These are phyloP conservation scores for Pseudotsuga menziesii DNA, from an alignment of 75 land plant species.

Conservation along the genomic window DNA sequence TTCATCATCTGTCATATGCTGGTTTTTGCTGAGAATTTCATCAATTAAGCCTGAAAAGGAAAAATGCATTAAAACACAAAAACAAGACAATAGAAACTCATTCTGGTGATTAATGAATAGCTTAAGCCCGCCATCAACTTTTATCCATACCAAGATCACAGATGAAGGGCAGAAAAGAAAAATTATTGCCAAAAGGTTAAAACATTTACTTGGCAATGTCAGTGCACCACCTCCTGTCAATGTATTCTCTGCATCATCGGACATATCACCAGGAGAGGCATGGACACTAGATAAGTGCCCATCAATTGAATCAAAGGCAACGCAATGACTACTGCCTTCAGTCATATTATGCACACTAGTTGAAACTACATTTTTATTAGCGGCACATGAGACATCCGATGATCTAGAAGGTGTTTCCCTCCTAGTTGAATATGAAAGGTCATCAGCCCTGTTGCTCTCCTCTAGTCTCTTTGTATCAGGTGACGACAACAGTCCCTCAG, in stretches of 20 bases:
- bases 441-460: conserved; percentile 7
- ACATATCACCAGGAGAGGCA: conserved; percentile 21
- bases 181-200: conserved; percentile 1
- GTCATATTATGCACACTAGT: conserved; percentile 4
- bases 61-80: not conserved
- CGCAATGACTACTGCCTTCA: conserved; percentile 19
- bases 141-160: too few relatives aligned
- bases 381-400: conserved; percentile 5
- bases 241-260: conserved; percentile 34
- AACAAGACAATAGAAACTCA: not conserved
- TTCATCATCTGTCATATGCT: conserved; percentile 58
- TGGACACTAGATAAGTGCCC: conserved; percentile 17
- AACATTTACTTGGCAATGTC: conserved; percentile 56
- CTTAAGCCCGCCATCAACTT: not conserved
- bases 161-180: not conserved
- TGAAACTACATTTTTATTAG: conserved; percentile 13
- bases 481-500: conserved; percentile 19
- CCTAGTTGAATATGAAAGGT: conserved; percentile 6
- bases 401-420: conserved; percentile 24
- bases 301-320: conserved; percentile 23
- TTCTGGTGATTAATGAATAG: not conserved
- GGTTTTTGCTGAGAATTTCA: conserved; percentile 57
- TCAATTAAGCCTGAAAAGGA: conserved; percentile 54
- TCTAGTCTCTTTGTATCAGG: conserved; percentile 27
- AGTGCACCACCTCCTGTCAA: conserved; percentile 13